These are phyloP conservation scores for Schwanniomyces polymorphus DNA, from an alignment of 805 yeast species.

Conservation along the genomic window DNA sequence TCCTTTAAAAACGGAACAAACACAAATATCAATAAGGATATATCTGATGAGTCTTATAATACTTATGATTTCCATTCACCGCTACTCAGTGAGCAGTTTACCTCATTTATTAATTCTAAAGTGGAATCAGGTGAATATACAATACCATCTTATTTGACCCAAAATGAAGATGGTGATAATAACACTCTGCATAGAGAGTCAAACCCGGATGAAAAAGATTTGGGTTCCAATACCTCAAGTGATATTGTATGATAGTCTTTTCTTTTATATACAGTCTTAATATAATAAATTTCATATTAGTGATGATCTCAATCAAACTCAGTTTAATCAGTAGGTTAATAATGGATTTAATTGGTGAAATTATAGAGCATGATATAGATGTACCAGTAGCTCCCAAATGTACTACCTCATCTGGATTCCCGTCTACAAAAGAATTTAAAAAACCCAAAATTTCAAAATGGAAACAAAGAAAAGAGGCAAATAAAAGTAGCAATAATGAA, in stretches of 20 bases:
- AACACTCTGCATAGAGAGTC: neutral
- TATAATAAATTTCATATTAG: neutral
- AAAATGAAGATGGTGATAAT: neutral
- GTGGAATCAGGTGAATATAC: conserved; percentile 12
- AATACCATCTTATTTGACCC: neutral
- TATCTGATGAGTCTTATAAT: neutral
- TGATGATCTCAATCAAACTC: neutral
- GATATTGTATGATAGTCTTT: neutral
- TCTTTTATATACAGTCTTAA: neutral
- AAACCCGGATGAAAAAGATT: neutral
- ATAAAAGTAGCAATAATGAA: conserved; percentile 16
- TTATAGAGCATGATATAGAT: conserved; percentile 58
- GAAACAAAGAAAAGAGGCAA: conserved; percentile 40
- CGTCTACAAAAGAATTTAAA: conserved; percentile 25
- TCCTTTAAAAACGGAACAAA: neutral
- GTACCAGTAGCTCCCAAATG: conserved; percentile 34
- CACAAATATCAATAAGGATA: neutral
- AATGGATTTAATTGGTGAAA: conserved; percentile 74
- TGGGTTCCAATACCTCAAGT: neutral
- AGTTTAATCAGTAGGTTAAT: neutral
- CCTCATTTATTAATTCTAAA: conserved; percentile 10
- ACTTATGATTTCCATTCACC: conserved; percentile 8
- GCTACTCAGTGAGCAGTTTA: conserved; percentile 9
- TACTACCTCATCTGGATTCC: conserved; percentile 32
- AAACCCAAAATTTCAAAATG: conserved; percentile 47